A percentile compares a stretch with the other conserved stretches of the same genome.
Conservation (phyloP, 176 grass and related monocot species). For the Dactylis glomerata region DNA sequence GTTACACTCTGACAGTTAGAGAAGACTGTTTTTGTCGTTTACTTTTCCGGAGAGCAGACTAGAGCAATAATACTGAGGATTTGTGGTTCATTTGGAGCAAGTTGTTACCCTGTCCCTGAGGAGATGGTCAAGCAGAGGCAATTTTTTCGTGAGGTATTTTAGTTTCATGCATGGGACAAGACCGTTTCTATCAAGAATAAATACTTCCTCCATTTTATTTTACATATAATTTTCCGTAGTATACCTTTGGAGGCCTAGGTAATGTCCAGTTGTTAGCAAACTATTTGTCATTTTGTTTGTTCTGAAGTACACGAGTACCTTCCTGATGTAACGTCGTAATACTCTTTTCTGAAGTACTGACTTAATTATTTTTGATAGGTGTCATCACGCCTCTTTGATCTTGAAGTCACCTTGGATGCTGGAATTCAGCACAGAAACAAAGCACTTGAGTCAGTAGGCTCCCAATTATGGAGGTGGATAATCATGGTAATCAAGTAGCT, state of each 20-base stretch:
- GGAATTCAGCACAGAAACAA: conserved; percentile 93
- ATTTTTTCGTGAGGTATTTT: conserved; percentile 77
- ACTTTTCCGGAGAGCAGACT: conserved; percentile 96
- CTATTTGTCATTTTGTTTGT: neutral
- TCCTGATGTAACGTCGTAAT: neutral
- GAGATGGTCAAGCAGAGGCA: conserved; percentile 87
- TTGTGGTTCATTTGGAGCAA: conserved; percentile 90
- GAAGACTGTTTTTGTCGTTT: conserved; percentile 96
- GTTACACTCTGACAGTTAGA: conserved; percentile 63
- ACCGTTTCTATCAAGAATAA: neutral
- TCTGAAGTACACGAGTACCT: neutral
- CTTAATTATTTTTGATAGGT: conserved; percentile 54
- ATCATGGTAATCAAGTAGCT: conserved; percentile 73
- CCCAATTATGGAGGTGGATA: conserved; percentile 87
- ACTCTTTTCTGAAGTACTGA: neutral
- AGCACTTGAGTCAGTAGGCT: conserved; percentile 80
- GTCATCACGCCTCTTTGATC: conserved; percentile 71
- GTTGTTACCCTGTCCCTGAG: conserved; percentile 96
- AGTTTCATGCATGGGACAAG: neutral
- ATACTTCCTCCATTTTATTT: neutral
- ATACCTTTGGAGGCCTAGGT: neutral
- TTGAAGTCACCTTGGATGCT: conserved; percentile 89
- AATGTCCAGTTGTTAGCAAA: neutral
- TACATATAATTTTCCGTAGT: neutral
- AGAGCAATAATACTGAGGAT: conserved; percentile 89